These are phyloP conservation scores for Stephania yunnanensis DNA, from an alignment of 164 flowering plant genomes.

Conservation along the genomic window DNA sequence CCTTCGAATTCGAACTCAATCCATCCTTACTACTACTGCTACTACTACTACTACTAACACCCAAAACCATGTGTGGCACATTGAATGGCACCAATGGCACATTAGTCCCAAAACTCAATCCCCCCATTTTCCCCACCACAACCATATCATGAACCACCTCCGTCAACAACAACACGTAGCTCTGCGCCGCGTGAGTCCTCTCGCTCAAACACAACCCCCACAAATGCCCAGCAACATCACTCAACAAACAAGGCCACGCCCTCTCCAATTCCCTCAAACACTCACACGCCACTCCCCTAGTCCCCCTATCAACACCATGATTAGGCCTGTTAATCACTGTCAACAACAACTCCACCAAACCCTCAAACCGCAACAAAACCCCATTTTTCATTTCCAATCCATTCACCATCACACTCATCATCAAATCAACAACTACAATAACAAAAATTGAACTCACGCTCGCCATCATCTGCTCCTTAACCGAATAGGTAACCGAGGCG, in stretches of 20 bases:
- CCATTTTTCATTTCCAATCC: conserved; percentile 1
- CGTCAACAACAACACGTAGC: conserved; percentile 60
- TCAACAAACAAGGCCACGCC: conserved; percentile 57
- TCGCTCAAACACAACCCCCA: conserved; percentile 85
- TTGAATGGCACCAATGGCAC: conserved; percentile 76
- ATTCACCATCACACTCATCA: too few species aligned
- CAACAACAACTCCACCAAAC: conserved; percentile 55
- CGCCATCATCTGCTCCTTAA: conserved; percentile 69
- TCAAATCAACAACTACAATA: conserved; percentile 8
- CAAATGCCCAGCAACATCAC: conserved; percentile 57
- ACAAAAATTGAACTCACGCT: conserved; percentile 57
- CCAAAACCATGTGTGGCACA: conserved; percentile 42
- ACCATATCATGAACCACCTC: conserved; percentile 39
- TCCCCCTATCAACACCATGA: conserved; percentile 74
- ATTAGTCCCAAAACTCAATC: conserved; percentile 45
- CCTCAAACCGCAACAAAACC: conserved; percentile 22
- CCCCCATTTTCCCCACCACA: conserved; percentile 29
- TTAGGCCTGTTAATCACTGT: conserved; percentile 72
- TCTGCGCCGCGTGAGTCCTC: conserved; percentile 83
- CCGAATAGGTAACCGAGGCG: conserved; percentile 28
- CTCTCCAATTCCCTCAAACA: conserved; percentile 81
- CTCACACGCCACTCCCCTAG: conserved; percentile 72
- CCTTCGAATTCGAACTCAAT: conserved; percentile 47
- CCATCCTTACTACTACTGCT: conserved; percentile 20
- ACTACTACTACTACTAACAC: conserved; percentile 7